phyloP scores from a whole-genome alignment of 2,329 filamentous ascomycete species.

The Ophiostoma sp. region DNA sequence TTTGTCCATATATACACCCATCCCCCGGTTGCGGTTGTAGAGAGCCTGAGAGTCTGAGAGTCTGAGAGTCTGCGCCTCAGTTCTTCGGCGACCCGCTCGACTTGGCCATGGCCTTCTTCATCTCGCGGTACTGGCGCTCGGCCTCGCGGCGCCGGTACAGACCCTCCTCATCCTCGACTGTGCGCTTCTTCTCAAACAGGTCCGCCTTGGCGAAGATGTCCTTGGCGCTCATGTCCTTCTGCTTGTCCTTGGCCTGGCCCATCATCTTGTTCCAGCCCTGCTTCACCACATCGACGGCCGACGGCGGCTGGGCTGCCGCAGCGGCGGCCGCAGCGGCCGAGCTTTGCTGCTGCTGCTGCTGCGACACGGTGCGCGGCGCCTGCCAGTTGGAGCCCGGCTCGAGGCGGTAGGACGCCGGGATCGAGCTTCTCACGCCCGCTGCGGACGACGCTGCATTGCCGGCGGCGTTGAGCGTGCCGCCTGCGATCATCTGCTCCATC shows the following conservation, averaged over 20 bases:
- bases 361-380: slow-evolving; percentile 32
- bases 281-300: slow-evolving; percentile 24
- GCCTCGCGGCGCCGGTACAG: slow-evolving; percentile 27
- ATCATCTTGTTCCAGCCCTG: slow-evolving; percentile 26
- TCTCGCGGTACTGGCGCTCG: slow-evolving; percentile 26
- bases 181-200: slow-evolving; percentile 57
- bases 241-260: slow-evolving; percentile 26
- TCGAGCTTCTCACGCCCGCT: not conserved
- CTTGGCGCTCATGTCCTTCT: slow-evolving; percentile 22
- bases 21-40: no score
- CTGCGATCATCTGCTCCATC: slow-evolving; percentile 24
- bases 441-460: no score
- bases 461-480: slow-evolving; percentile 2
- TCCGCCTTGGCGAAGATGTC: slow-evolving; percentile 21
- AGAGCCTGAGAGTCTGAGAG: no score
- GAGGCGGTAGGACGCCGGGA: slow-evolving; percentile 20
- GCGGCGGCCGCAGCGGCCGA: slow-evolving; percentile 17
- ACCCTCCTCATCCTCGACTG: slow-evolving; percentile 36
- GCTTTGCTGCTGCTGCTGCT: slow-evolving; percentile 17
- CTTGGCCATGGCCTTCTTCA: slow-evolving; percentile 23
- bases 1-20: no score
- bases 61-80: no score
- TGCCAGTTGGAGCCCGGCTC: slow-evolving; percentile 29
- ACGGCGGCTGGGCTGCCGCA: slow-evolving; percentile 21
- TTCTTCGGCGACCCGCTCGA: not conserved